Base-by-base conservation (phyloP, 176 grass and related monocot genomes). In the Calamus simplicifolius region DNA sequence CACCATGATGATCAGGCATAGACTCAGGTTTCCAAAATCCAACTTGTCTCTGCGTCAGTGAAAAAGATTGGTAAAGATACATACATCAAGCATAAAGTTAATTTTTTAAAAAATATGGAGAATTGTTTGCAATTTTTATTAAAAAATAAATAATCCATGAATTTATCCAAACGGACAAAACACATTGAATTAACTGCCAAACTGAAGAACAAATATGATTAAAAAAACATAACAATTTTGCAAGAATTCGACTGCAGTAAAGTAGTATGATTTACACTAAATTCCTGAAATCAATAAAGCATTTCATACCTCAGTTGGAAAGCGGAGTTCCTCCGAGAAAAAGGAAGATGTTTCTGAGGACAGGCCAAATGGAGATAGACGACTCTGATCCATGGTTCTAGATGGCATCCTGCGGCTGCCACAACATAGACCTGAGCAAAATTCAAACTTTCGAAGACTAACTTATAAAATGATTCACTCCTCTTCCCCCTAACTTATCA, bases 1-100 rank as follows among this genome's bases (percentile, higher is more conserved):
- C 59, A 95, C 91, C 83, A 38, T 52, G 61, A 64, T 72, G 80
- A 81, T 87, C 78, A 17, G 81, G 69, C 56, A 73, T 48, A 10
- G 68, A 80, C 19, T 87, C 91, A 0, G 64, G 64, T 73, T 87
- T 95, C 86, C 80, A 84, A 71, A 95, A 87, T 77, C 91, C 91
- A 54, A 84, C 61, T 76, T 95, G 86, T 63, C 68, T 86, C 91
- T 95, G 69, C 57, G 72, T 55, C 4, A 16, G 17, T 23, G 29
- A 43, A 68, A 35, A 19, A 43, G 27, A 23, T 25, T 19, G 29
- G 63, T 16, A 19, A 43, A 68, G 23, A 54, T 10, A 56, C 16
- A 29, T 15, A 56, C 13, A 55, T 17, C 16, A 12, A 15, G 7
- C 14, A 38, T 27, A 25, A 10, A 25, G 16, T 10, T 12, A 43